phyloP scores from a whole-genome alignment of 1,284 basidiomycete genomes.

The Tilletia walkeri region DNA sequence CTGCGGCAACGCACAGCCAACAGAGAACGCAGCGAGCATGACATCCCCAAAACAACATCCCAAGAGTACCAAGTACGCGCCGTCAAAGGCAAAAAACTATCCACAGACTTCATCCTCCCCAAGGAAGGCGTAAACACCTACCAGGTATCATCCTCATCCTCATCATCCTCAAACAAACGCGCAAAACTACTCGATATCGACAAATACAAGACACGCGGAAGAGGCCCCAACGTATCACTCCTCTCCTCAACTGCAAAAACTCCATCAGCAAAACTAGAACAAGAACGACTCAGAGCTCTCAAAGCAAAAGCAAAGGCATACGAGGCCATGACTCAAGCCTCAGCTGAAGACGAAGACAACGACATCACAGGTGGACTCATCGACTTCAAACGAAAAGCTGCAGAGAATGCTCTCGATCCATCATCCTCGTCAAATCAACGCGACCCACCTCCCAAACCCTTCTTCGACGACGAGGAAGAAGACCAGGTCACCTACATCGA shows the following conservation, averaged over 20 bases:
- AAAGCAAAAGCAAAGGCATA: slow-evolving; percentile 80
- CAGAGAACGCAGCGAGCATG: background rate
- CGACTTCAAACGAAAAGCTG: slow-evolving; percentile 67
- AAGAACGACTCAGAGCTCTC: slow-evolving; percentile 63
- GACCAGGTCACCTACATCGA: slow-evolving; percentile 79
- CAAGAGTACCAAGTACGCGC: background rate
- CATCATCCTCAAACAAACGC: background rate
- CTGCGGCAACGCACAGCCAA: background rate
- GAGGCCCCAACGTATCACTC: background rate
- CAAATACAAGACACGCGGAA: background rate
- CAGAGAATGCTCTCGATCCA: slow-evolving; percentile 61
- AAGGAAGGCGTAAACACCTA: background rate
- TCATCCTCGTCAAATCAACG: no score
- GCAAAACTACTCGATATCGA: background rate
- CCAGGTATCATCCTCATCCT: background rate
- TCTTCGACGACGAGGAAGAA: slow-evolving; percentile 59
- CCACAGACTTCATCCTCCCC: background rate
- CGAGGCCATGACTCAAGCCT: slow-evolving; percentile 65
- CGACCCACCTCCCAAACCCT: no score
- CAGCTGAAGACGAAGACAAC: slow-evolving; percentile 67
- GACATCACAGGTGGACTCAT: slow-evolving; percentile 69
- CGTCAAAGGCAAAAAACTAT: slow-evolving; percentile 13
- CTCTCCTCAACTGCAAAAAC: slow-evolving; percentile 21
- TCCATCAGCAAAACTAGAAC: slow-evolving; percentile 60
- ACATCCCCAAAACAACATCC: background rate